Evolutionary conservation across 2,329 filamentous ascomycete species (phyloP), one percentile per base, ranked within the genome.

Genomic region (Coleophoma crateriformis): DNA sequence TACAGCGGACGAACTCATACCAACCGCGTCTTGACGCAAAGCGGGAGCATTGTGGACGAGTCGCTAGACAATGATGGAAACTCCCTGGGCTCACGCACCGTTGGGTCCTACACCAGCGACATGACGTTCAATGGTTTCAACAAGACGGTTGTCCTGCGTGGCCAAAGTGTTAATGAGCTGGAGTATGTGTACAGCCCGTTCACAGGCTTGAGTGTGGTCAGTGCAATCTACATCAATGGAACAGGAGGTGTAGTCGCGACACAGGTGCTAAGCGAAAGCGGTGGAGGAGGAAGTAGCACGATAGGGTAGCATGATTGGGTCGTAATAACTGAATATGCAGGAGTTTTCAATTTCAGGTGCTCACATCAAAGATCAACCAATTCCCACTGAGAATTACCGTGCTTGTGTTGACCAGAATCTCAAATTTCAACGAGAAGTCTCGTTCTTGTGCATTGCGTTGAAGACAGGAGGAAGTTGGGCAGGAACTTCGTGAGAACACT

Each of bases 71-170:
- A 82, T 57, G 63, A 73, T 52, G 79, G 78, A 1, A 63, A 66
- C 49, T 70, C 80, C 50, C 67, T 64, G 12, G 62, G 67, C 2
- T 62, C 68, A 38, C 61, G 59, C 7, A 64, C 71, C 7, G 76
- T 79, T 0, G 79, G 78, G 7, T 70, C 60, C 49, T 81, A 79
- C 60, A 59, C 63, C 47, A 66, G 61, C 41, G 72, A 77, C 57
- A 82, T 82, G 78, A 68, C 63, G 10, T 80, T 78, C 60, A 79
- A 71, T 37, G 77, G 78, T 4, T 76, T 74, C 55, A 75, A 79
- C 62, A 67, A 71, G 52, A 71, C 68, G 15, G 66, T 73, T 42
- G 63, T 65, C 13, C 60, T 68, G 20, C 70, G 77, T 54, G 76
- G 73, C 3, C 55, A 70, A 53, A 63, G 68, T 42, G 73, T 75